Conservation (phyloP, 2,329 filamentous ascomycete genomes). For the Exophiala spinifera region DNA sequence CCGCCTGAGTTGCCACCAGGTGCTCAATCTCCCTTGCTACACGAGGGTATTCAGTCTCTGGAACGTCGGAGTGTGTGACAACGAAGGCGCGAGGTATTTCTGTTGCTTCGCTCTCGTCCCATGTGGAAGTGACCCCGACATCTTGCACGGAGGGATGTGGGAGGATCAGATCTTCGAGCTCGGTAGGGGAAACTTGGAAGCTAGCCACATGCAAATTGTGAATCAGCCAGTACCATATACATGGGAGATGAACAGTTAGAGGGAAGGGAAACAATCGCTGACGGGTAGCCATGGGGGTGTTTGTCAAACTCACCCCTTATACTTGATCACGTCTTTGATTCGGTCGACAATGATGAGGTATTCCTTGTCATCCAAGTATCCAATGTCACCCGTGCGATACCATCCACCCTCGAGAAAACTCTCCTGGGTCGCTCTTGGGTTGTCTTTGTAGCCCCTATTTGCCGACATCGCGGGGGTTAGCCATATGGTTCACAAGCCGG, state of each 20-base stretch:
- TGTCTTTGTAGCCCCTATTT: conserved; percentile 8
- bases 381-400: conserved; percentile 87
- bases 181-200: conserved; percentile 67
- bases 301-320: conserved; percentile 50
- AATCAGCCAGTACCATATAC: too few relatives aligned
- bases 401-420: conserved; percentile 52
- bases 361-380: conserved; percentile 69
- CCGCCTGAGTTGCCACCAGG: conserved; percentile 44
- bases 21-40: conserved; percentile 46
- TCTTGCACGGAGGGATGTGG: conserved; percentile 53
- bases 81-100: conserved; percentile 68
- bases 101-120: conserved; percentile 41
- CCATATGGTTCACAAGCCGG: background rate
- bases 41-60: conserved; percentile 39
- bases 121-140: conserved; percentile 61
- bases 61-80: conserved; percentile 48
- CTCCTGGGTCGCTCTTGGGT: conserved; percentile 3
- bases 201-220: background rate
- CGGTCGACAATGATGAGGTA: conserved; percentile 89
- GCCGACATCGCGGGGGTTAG: background rate
- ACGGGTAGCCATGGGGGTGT: background rate
- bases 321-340: conserved; percentile 62
- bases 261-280: too few relatives aligned
- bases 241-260: too few relatives aligned
- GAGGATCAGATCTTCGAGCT: conserved; percentile 57